Evolutionary conservation across 805 yeast species (phyloP).

Genomic region (Ascoidea asiatica): DNA sequence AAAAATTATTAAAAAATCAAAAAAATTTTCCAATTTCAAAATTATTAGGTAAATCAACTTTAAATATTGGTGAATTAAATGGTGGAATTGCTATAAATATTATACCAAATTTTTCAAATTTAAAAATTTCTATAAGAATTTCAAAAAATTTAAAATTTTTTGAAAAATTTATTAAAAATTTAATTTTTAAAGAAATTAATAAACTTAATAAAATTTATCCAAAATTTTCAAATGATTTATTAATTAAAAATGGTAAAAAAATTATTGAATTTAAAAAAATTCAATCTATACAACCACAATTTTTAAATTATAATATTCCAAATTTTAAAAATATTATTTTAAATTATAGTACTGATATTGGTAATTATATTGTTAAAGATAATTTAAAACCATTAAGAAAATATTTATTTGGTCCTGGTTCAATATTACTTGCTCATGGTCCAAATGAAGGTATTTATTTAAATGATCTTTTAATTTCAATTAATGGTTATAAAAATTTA

Average conservation of each 20-base stretch:
- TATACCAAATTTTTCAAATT: slow-evolving; percentile 43
- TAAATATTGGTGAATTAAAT: slow-evolving; percentile 42
- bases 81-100: slow-evolving; percentile 62
- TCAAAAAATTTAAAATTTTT: slow-evolving; percentile 24
- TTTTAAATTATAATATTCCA: slow-evolving; percentile 44
- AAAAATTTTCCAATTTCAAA: slow-evolving; percentile 35
- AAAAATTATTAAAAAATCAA: slow-evolving; percentile 22
- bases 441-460: slow-evolving; percentile 30
- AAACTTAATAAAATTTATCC: neutral
- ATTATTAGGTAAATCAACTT: slow-evolving; percentile 44
- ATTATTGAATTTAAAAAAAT: no score
- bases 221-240: neutral
- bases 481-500: slow-evolving; percentile 28
- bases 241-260: no score
- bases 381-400: slow-evolving; percentile 12
- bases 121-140: slow-evolving; percentile 37
- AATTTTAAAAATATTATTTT: slow-evolving; percentile 42
- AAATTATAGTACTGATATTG: slow-evolving; percentile 39
- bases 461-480: slow-evolving; percentile 23
- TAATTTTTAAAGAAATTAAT: neutral
- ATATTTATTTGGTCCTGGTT: slow-evolving; percentile 40
- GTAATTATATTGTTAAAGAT: neutral
- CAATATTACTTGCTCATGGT: slow-evolving; percentile 37
- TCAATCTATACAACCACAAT: slow-evolving; percentile 20
- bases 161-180: neutral